Evolutionary conservation across 148 eudicot genomes (phyloP).

Genomic region (Camellia granthamiana): DNA sequence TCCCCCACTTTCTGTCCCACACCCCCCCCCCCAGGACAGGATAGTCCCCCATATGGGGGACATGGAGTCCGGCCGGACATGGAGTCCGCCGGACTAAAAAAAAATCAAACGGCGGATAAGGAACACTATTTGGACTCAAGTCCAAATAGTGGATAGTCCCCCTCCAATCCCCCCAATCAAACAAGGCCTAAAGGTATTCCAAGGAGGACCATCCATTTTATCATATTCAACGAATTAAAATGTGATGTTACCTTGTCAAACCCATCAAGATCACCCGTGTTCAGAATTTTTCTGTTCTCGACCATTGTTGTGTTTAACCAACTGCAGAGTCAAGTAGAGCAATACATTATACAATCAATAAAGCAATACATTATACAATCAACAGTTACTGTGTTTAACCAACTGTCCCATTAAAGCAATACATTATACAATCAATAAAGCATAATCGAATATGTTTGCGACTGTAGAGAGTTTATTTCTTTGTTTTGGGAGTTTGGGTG

Average conservation of each 20-base stretch:
- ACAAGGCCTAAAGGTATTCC: conserved; percentile 14
- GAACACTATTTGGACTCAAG: no score
- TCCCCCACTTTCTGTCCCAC: no score
- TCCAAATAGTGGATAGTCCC: no score
- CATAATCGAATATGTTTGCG: background rate
- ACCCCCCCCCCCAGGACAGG: no score
- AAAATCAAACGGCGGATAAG: no score
- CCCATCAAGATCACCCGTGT: conserved; percentile 82
- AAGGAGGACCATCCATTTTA: background rate
- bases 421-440: conserved; percentile 1
- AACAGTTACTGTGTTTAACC: conserved; percentile 94
- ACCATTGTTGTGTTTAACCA: conserved; percentile 98
- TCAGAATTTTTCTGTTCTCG: conserved; percentile 78
- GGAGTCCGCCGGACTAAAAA: no score
- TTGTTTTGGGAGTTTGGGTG: background rate
- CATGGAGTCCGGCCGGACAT: no score
- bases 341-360: background rate
- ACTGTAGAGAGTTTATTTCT: background rate
- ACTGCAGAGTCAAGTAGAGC: conserved; percentile 38
- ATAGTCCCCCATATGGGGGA: no score
- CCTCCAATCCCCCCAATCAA: no score
- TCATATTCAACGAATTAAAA: background rate
- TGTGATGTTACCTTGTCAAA: conserved; percentile 74
- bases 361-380: conserved; percentile 27
- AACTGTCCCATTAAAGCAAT: conserved; percentile 41